Base-by-base conservation (phyloP, 2,329 filamentous ascomycete genomes). In the Fonsecaea pugnacius region DNA sequence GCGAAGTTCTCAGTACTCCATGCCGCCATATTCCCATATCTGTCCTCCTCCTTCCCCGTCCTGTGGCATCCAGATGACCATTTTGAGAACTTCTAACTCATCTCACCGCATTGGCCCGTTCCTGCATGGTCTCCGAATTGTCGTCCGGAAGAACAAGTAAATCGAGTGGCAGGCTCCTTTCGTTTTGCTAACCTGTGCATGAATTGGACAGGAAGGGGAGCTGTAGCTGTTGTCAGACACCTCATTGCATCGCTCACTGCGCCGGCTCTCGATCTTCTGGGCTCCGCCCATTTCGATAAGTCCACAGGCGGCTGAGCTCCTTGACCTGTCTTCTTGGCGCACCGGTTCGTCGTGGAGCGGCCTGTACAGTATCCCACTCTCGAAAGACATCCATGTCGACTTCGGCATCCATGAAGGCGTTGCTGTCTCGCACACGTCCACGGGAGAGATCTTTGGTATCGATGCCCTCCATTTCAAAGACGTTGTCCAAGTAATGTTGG, bases 401-500 rank as follows among this genome's bases (percentile, higher is more conserved):
- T 51, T 73, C 66, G 60, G 70, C 71, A 52, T 76, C 72, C 73
- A 78, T 77, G 58, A 77, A 78, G 1, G 70, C 65, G 48, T 77
- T 76, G 0, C 71, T 70, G 4, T 75, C 73, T 6, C 74, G 65
- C 10, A 72, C 72, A 33, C 33, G 71, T 33, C 52, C 52, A 38
- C 51, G 63, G 21, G 48, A 33, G 10, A 65, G 43, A 38, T 67
- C 63, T 24, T 63, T 27, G 18, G 53, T 35, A 36, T 68, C 67
- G 16, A 52, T 72, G 70, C 60, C 60, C 36, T 59, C 70, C 67
- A 12, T 74, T 71, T 30, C 75, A 62, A 81, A 81, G 73, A 81
- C 80, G 14, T 71, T 71, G 59, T 77, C 72, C 33, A 82, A 67
- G 55, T 81, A 81, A 66, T 81, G 79, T 67, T 80, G 77, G 50